Conservation (phyloP, 768 basidiomycete species). For the Lactifluus piperatus region DNA sequence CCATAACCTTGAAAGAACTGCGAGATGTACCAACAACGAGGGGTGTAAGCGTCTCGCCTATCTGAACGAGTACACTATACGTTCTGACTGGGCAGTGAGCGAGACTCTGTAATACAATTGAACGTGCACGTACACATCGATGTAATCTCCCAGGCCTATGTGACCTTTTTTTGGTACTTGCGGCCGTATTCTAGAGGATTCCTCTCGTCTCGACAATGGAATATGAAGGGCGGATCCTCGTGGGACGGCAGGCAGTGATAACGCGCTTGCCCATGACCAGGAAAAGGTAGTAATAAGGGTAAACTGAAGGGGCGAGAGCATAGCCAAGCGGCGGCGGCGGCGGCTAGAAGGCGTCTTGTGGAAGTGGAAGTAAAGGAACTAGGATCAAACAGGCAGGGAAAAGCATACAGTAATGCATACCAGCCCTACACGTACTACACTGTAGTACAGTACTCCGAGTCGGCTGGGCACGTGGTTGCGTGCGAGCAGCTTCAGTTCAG, state of each 20-base stretch:
- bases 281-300: neutral
- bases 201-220: constrained; percentile 6
- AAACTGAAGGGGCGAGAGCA: neutral
- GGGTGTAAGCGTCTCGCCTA: constrained; percentile 45
- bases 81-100: constrained; percentile 32
- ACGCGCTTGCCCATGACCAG: neutral
- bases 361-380: neutral
- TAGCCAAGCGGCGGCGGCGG: neutral
- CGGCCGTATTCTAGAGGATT: neutral
- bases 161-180: constrained; percentile 15
- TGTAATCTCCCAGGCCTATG: constrained; percentile 50
- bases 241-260: neutral
- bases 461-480: no score
- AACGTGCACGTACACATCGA: constrained; percentile 49
- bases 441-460: no score
- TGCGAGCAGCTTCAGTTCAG: neutral
- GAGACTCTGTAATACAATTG: neutral
- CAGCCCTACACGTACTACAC: no score
- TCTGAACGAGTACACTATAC: constrained; percentile 51
- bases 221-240: constrained; percentile 2
- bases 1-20: neutral
- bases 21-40: constrained; percentile 48
- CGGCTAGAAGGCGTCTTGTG: neutral
- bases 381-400: no score
- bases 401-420: no score